Percentiles rank a stretch among this genome's conserved stretches.
Conservation (phyloP, 2,329 filamentous ascomycete species). For the Nemania sp. region DNA sequence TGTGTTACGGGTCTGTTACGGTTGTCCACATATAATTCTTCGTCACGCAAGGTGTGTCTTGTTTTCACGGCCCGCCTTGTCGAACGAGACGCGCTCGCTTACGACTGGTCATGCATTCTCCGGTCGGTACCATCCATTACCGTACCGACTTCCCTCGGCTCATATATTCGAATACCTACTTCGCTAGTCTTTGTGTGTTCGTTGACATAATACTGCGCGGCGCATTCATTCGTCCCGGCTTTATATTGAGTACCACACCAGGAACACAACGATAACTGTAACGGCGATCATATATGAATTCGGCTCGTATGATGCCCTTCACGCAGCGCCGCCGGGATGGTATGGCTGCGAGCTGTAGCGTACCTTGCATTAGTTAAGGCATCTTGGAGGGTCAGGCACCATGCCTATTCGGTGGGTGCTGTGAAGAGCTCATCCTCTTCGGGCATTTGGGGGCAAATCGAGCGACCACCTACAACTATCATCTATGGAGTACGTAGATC, state of each 20-base stretch:
- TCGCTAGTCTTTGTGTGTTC: neutral
- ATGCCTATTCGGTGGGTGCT: slow-evolving; percentile 23
- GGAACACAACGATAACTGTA: neutral
- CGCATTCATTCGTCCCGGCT: slow-evolving; percentile 1
- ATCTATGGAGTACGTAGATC: neutral
- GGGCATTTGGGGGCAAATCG: slow-evolving; percentile 8
- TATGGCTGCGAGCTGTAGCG: slow-evolving; percentile 23
- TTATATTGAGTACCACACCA: neutral
- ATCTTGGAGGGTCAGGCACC: slow-evolving; percentile 23
- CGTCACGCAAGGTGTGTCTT: slow-evolving; percentile 6
- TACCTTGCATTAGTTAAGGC: slow-evolving; percentile 30
- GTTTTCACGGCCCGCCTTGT: neutral
- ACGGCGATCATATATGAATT: slow-evolving; percentile 9
- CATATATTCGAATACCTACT: neutral
- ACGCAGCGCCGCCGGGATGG: slow-evolving; percentile 14
- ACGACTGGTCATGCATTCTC: neutral
- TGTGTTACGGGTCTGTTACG: neutral
- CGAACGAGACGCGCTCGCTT: slow-evolving; percentile 11
- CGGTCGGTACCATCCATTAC: neutral
- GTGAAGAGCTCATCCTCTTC: slow-evolving; percentile 10
- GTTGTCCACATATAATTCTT: slow-evolving; percentile 4
- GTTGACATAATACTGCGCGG: neutral
- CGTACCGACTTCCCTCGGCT: neutral
- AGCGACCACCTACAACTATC: neutral
- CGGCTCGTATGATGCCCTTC: neutral